Percentiles rank a stretch among this genome's conserved stretches.
These are phyloP conservation scores for Hyaloscypha bicolor DNA, from an alignment of 495 filamentous ascomycete species.

Conservation along the genomic window DNA sequence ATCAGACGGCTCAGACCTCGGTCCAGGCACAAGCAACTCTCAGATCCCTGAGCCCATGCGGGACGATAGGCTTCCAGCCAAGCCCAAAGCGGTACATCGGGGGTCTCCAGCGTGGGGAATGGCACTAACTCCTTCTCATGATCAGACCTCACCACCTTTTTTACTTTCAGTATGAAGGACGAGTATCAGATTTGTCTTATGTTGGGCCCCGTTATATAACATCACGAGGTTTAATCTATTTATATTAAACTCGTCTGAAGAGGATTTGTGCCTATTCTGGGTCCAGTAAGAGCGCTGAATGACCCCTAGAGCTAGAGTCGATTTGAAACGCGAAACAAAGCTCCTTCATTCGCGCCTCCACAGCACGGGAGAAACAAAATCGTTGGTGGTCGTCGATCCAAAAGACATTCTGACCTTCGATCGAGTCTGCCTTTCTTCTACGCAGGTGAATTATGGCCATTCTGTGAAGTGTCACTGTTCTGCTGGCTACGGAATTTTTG, in stretches of 20 bases:
- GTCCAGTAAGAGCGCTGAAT: not conserved
- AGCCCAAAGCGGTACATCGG: not conserved
- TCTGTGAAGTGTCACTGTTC: not conserved
- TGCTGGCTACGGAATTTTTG: not conserved
- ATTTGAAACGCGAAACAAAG: conserved; percentile 19
- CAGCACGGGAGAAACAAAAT: conserved; percentile 8
- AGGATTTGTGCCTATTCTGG: not conserved
- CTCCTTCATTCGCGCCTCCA: conserved; percentile 20
- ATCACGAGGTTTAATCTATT: conserved; percentile 1
- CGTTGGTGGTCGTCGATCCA: conserved; percentile 9
- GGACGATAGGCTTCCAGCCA: not conserved
- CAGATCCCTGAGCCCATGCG: not conserved
- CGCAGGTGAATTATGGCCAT: not conserved
- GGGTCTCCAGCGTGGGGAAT: not conserved
- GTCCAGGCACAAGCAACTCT: not conserved
- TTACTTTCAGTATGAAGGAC: too few species aligned
- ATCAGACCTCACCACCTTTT: too few species aligned
- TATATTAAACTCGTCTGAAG: not conserved
- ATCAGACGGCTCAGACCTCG: not conserved
- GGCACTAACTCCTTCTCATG: not conserved
- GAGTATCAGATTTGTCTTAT: not conserved
- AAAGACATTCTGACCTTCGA: not conserved
- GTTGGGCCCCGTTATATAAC: not conserved
- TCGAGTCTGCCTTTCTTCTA: not conserved
- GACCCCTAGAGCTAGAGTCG: not conserved